A percentile compares a stretch with the other conserved stretches of the same genome.
These are phyloP conservation scores for Boletus subcaerulescens DNA, from an alignment of 768 basidiomycete species.

Conservation along the genomic window DNA sequence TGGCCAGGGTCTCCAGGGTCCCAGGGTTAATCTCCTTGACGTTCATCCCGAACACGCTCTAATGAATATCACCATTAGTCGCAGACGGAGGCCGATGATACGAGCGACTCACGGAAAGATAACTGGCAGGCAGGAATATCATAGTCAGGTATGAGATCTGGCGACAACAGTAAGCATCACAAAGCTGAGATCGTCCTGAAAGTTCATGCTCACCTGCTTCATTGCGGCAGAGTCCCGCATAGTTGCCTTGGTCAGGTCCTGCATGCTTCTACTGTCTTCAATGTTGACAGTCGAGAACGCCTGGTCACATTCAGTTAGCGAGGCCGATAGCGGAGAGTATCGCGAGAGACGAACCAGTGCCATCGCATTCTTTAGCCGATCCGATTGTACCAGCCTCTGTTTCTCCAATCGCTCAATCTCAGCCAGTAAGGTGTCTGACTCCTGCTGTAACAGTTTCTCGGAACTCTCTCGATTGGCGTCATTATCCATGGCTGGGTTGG, in stretches of 20 bases:
- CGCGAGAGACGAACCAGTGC: constrained; percentile 21
- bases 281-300: constrained; percentile 62
- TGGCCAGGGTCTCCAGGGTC: constrained; percentile 31
- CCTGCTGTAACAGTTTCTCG: constrained; percentile 11
- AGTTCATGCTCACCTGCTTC: constrained; percentile 26
- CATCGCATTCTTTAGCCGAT: constrained; percentile 33
- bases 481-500: constrained; percentile 45
- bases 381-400: constrained; percentile 26
- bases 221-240: constrained; percentile 41
- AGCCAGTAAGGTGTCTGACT: constrained; percentile 33
- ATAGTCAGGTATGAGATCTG: constrained; percentile 59
- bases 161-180: background rate
- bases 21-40: constrained; percentile 29
- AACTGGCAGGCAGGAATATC: constrained; percentile 58
- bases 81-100: too few relatives aligned
- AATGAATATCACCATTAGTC: constrained; percentile 14
- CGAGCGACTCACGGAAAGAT: constrained; percentile 29
- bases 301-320: constrained; percentile 28
- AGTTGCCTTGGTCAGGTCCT: constrained; percentile 46
- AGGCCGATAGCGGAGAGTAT: background rate
- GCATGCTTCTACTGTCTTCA: constrained; percentile 52
- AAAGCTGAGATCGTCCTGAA: background rate
- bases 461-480: constrained; percentile 3
- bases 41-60: constrained; percentile 33
- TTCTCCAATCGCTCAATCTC: constrained; percentile 40